A percentile compares a stretch with the other conserved stretches of the same genome.
Evolutionary conservation across 495 filamentous ascomycete species (phyloP).

Genomic region (Bathelium albidoporum): DNA sequence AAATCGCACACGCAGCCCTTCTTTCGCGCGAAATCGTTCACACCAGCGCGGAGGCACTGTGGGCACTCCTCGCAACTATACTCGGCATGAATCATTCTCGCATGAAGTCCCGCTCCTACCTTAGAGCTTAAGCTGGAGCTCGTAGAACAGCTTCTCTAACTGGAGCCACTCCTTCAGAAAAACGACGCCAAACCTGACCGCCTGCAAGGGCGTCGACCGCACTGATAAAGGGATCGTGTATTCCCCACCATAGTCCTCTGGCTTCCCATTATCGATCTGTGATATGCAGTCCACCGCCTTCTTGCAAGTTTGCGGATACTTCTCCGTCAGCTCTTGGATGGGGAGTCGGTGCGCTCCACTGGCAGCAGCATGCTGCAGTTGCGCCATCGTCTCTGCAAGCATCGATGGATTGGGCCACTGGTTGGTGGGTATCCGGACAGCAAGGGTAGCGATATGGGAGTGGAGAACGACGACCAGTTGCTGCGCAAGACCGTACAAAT

Average conservation of each 20-base stretch:
- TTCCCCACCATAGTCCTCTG: neutral
- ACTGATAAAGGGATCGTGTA: neutral
- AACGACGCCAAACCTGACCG: neutral
- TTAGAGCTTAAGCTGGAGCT: neutral
- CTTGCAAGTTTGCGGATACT: constrained; percentile 1
- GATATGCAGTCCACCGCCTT: neutral
- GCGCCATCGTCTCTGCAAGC: neutral
- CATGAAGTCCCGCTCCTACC: neutral
- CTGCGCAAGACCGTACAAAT: neutral
- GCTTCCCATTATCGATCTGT: neutral
- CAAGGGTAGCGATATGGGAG: neutral
- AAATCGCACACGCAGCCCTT: no score
- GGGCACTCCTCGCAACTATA: neutral
- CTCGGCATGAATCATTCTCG: neutral
- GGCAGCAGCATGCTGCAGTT: neutral
- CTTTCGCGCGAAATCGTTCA: no score
- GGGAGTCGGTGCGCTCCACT: neutral
- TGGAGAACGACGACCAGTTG: neutral
- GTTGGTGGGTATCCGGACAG: neutral
- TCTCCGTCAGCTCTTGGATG: neutral
- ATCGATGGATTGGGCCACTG: neutral
- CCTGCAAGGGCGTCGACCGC: neutral
- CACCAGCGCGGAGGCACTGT: no score
- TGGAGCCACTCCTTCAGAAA: constrained; percentile 3
- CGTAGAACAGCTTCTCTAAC: neutral